Base-by-base conservation (phyloP, 1,284 basidiomycete genomes). In the Veloboletus limbatus region DNA sequence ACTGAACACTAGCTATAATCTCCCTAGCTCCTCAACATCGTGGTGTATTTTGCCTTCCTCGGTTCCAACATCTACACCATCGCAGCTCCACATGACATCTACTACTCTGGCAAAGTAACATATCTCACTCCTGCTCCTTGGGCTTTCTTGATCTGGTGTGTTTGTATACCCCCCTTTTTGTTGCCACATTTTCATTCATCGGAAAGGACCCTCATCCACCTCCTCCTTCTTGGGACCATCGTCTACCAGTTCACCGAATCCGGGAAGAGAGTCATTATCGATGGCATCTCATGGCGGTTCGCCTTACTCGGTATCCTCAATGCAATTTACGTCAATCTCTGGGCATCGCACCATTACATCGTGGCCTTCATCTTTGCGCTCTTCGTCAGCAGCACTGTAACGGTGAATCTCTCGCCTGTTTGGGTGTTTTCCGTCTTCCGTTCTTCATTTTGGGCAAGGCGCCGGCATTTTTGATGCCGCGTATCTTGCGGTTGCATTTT, bases 111-210 rank as follows among this genome's bases (percentile, higher is more conserved):
- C 41, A 89, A 88, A 66, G 81, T 88, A 58, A 95, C 92, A 6
- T 97, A 93, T 66, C 72, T 97, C 50, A 95, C 92, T 1, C 93
- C 94, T 26, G 89, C 90, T 18, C 82, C 86, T 25, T 96, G 89
- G 82, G 82, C 87, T 2, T 92, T 90, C 71, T 76, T 82, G 67
- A 87, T 92, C 59, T 91, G 88, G 88, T 84, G 38, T 31, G 71
- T 36, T 8, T 50, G 53, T 13, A 54, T 46, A 48, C 57, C 44
- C 24, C 18, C 17, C 30, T 26, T 41, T n/a, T 54, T 45, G 28
- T 53, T 25, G 26, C 38, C 30, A 49, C 34, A 21, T 39, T n/a
- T 35, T 65, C 41, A 63, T 33, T 33, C 38, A 16, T 27, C 22
- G 40, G 40, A n/a, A 48, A 85, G 82, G 86, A 82, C 86, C 21